Evolutionary conservation across 164 flowering plant genomes (phyloP).

Genomic region (Umbellularia californica): DNA sequence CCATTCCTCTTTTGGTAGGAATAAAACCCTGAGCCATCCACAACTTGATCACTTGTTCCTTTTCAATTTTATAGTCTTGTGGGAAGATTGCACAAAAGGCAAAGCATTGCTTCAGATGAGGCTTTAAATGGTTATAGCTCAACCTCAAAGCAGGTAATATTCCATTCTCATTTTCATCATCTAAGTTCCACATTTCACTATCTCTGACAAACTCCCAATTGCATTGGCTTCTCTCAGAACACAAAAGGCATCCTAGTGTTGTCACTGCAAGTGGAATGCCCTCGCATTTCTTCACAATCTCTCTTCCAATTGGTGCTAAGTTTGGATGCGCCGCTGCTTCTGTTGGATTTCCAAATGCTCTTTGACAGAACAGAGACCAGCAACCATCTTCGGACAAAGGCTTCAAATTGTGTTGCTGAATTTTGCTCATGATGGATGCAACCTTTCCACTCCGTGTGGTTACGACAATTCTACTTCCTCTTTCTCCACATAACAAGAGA

Average conservation of each 20-base stretch:
- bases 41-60: not conserved
- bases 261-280: slow-evolving; percentile 7
- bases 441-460: slow-evolving; percentile 2
- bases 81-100: slow-evolving; percentile 9
- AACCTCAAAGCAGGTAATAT: not conserved
- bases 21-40: slow-evolving; percentile 10
- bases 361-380: slow-evolving; percentile 3
- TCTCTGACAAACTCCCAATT: slow-evolving; percentile 4
- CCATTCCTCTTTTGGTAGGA: not conserved
- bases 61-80: not conserved
- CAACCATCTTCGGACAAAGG: slow-evolving; percentile 1
- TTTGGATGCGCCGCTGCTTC: not conserved
- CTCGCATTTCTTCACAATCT: slow-evolving; percentile 7
- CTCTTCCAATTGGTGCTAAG: not conserved
- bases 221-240: not conserved
- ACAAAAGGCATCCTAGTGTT: not conserved
- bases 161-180: not conserved
- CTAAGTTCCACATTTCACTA: not conserved
- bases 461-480: slow-evolving; percentile 4
- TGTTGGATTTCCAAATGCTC: slow-evolving; percentile 1
- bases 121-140: slow-evolving; percentile 6
- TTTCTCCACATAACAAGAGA: not conserved
- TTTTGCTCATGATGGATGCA: not conserved
- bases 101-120: slow-evolving; percentile 7
- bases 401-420: not conserved